These are phyloP conservation scores for Hymenoscyphus scutula DNA, from an alignment of 2,329 filamentous ascomycete species.

Conservation along the genomic window DNA sequence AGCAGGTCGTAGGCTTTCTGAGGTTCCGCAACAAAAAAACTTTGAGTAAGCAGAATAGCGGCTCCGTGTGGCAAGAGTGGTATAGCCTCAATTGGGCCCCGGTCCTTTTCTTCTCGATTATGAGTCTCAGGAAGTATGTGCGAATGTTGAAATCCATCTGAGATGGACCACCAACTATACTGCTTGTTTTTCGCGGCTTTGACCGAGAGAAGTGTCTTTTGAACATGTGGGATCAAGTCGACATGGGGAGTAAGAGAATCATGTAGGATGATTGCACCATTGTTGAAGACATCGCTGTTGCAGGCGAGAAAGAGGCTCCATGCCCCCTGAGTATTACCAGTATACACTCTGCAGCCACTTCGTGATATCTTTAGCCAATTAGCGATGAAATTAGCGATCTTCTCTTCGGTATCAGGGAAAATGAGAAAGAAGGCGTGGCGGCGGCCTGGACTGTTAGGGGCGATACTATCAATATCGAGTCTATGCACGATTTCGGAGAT, in stretches of 20 bases:
- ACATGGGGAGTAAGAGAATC: slow-evolving; percentile 22
- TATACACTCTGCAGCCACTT: slow-evolving; percentile 43
- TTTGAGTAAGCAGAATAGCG: slow-evolving; percentile 49
- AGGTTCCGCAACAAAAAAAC: slow-evolving; percentile 49
- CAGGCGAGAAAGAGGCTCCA: slow-evolving; percentile 50
- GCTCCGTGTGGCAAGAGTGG: slow-evolving; percentile 46
- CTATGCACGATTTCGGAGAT: slow-evolving; percentile 24
- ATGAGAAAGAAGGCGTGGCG: slow-evolving; percentile 46
- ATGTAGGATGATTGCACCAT: slow-evolving; percentile 32
- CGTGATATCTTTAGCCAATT: slow-evolving; percentile 46
- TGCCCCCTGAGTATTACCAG: slow-evolving; percentile 42
- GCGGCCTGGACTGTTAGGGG: slow-evolving; percentile 15
- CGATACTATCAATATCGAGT: slow-evolving; percentile 24
- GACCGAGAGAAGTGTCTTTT: not conserved
- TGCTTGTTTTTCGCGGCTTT: slow-evolving; percentile 17
- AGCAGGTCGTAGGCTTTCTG: slow-evolving; percentile 40
- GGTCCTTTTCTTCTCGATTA: slow-evolving; percentile 19
- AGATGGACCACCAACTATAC: slow-evolving; percentile 31
- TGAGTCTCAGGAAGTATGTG: slow-evolving; percentile 31
- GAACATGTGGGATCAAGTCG: not conserved
- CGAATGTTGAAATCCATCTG: slow-evolving; percentile 22
- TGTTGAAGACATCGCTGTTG: slow-evolving; percentile 24
- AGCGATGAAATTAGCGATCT: slow-evolving; percentile 41
- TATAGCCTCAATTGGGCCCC: slow-evolving; percentile 39
- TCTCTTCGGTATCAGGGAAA: slow-evolving; percentile 43